Evolutionary conservation across 805 yeast species (phyloP).

Genomic region (Pichia heedii): DNA sequence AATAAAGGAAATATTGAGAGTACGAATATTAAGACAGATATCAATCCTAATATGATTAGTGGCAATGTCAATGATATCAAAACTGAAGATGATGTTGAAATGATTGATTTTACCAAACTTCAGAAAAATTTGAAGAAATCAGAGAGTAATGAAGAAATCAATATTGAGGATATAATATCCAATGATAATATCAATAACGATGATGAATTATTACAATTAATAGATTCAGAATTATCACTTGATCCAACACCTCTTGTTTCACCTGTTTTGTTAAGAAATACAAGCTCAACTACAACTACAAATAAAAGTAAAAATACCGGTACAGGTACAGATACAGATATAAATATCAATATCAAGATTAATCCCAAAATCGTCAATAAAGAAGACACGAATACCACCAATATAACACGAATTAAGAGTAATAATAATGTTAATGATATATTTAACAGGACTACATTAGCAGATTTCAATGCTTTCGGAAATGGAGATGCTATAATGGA

Average conservation of each 20-base stretch:
- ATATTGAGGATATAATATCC: too few relatives aligned
- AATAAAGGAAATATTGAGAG: neutral
- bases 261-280: constrained; percentile 1
- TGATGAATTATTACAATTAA: constrained; percentile 6
- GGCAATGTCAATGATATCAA: neutral
- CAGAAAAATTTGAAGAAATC: neutral
- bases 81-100: neutral
- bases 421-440: constrained; percentile 1
- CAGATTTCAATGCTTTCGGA: constrained; percentile 6
- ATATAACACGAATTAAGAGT: constrained; percentile 3
- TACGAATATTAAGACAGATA: neutral
- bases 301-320: too few relatives aligned
- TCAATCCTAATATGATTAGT: neutral
- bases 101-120: neutral
- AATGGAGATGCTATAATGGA: constrained; percentile 5
- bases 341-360: too few relatives aligned
- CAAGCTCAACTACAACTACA: neutral
- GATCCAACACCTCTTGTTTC: constrained; percentile 6
- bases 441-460: neutral
- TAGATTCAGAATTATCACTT: constrained; percentile 7
- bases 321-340: too few relatives aligned
- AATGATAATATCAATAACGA: neutral
- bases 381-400: too few relatives aligned
- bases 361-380: too few relatives aligned
- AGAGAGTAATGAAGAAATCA: neutral